Evolutionary conservation across 139 green algal species (phyloP).

Genomic region (Coelastrella sp.): DNA sequence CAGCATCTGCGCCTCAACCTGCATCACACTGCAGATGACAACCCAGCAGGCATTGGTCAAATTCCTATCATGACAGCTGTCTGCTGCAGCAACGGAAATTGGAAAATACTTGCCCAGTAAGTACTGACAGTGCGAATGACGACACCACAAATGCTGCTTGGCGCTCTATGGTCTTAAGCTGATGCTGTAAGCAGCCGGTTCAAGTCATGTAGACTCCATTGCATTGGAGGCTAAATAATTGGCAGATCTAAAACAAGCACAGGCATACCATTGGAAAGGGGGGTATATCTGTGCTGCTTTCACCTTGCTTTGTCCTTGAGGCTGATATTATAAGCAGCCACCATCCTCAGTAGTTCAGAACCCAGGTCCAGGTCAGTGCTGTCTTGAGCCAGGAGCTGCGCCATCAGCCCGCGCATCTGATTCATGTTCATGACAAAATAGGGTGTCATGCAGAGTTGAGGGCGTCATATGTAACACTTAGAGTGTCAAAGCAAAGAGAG

Average conservation of each 20-base stretch:
- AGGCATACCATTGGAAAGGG: background rate
- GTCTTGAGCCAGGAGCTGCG: conserved; percentile 32
- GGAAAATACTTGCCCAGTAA: background rate
- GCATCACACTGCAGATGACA: background rate
- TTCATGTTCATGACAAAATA: no score
- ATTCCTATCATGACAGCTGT: background rate
- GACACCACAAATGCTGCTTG: no score
- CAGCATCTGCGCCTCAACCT: background rate
- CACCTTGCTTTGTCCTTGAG: conserved; percentile 1
- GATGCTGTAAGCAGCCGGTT: no score
- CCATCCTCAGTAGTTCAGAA: background rate
- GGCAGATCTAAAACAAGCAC: background rate
- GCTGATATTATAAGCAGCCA: conserved; percentile 16
- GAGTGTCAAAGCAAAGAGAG: no score
- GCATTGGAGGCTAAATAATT: background rate
- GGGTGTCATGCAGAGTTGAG: background rate
- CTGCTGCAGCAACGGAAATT: background rate
- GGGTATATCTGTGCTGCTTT: no score
- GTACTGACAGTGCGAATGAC: no score
- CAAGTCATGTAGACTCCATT: background rate
- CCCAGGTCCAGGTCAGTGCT: background rate
- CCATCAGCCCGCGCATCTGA: conserved; percentile 33
- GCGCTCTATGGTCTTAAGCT: no score
- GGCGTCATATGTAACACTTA: background rate
- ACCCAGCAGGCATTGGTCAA: background rate